Conservation (phyloP, 805 yeast species). For the Myxozyma neotropica region DNA sequence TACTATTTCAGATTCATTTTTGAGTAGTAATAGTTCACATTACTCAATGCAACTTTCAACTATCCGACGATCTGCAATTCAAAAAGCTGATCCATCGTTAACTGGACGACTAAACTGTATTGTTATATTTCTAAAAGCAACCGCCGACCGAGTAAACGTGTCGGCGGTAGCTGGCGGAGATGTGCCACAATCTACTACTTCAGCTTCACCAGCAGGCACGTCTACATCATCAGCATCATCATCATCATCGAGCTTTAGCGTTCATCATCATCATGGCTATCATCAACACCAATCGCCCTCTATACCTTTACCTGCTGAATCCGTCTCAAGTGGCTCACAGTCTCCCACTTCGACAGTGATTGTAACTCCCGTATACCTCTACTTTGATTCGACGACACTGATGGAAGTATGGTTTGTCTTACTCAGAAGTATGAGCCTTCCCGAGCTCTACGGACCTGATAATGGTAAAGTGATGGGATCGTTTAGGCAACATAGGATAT, state of each 20-base stretch:
- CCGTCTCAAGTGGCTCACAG: neutral
- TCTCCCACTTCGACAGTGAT: neutral
- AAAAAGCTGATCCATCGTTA: conserved; percentile 28
- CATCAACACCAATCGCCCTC: conserved; percentile 8
- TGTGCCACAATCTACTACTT: neutral
- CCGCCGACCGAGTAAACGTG: neutral
- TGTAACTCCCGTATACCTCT: conserved; percentile 28
- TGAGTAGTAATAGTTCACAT: conserved; percentile 14
- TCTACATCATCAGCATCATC: too few species aligned
- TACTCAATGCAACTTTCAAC: conserved; percentile 24
- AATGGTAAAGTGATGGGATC: conserved; percentile 24
- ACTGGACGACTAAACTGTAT: conserved; percentile 28
- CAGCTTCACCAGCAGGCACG: too few species aligned
- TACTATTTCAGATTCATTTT: neutral
- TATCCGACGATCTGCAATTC: conserved; percentile 29
- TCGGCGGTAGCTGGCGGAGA: too few species aligned
- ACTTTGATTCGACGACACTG: conserved; percentile 16
- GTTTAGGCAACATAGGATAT: conserved; percentile 22
- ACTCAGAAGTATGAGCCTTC: conserved; percentile 25
- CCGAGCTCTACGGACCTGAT: conserved; percentile 33
- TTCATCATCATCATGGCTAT: conserved; percentile 14
- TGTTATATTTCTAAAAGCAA: conserved; percentile 23
- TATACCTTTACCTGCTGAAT: neutral
- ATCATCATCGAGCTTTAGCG: conserved; percentile 4
- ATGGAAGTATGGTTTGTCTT: conserved; percentile 32